A percentile compares a stretch with the other conserved stretches of the same genome.
These are phyloP conservation scores for Triticum turgidum DNA, from an alignment of 176 grass and related monocot species.

Conservation along the genomic window DNA sequence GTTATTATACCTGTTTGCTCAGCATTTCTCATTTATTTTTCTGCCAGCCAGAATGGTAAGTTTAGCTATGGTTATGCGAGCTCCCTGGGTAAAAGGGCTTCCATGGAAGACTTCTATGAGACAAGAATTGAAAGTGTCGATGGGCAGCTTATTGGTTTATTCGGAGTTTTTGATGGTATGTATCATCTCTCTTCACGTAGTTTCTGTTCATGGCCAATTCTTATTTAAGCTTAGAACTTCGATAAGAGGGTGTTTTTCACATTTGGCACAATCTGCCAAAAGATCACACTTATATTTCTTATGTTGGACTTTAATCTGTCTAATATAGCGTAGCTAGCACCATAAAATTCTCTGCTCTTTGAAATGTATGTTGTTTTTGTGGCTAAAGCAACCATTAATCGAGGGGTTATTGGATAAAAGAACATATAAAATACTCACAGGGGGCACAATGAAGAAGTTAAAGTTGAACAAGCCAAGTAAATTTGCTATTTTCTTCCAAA, in stretches of 20 bases:
- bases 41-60: slow-evolving; percentile 54
- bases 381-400: not conserved
- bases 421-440: not conserved
- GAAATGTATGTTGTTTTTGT: not conserved
- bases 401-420: not conserved
- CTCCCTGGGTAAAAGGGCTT: slow-evolving; percentile 59
- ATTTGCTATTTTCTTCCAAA: not conserved
- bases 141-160: slow-evolving; percentile 55
- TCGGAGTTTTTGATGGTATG: slow-evolving; percentile 68
- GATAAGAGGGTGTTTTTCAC: not conserved
- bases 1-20: not conserved
- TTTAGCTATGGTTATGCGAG: slow-evolving; percentile 67
- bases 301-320: not conserved
- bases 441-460: not conserved
- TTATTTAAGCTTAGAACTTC: not conserved
- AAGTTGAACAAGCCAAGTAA: not conserved
- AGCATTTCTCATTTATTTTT: slow-evolving; percentile 40
- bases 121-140: slow-evolving; percentile 63
- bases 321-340: not conserved
- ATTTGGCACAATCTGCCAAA: not conserved
- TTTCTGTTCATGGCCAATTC: not conserved
- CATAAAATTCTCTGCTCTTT: not conserved
- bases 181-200: slow-evolving; percentile 16
- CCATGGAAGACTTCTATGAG: slow-evolving; percentile 70
- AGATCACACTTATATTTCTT: not conserved